phyloP scores from a whole-genome alignment of 768 basidiomycete species.

The Suillus paluster region DNA sequence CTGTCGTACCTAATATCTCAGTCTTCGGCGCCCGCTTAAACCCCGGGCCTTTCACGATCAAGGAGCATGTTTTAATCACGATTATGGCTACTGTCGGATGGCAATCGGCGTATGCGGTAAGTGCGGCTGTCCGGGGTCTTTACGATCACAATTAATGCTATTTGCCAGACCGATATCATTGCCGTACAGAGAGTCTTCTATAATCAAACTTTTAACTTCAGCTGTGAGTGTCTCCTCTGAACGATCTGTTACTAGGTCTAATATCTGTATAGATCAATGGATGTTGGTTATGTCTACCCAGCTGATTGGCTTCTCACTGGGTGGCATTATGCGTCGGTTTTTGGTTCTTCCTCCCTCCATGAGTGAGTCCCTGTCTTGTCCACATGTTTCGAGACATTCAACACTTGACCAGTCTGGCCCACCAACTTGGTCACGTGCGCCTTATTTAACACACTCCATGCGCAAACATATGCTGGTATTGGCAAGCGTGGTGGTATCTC shows the following conservation, averaged over 20 bases:
- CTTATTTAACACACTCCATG: constrained; percentile 29
- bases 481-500: constrained; percentile 24
- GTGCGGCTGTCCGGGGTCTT: constrained; percentile 8
- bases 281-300: constrained; percentile 16
- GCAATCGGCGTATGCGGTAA: not conserved
- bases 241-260: not conserved
- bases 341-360: constrained; percentile 68
- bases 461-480: constrained; percentile 21
- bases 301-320: constrained; percentile 16
- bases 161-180: constrained; percentile 44
- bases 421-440: constrained; percentile 31
- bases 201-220: constrained; percentile 40
- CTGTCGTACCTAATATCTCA: constrained; percentile 46
- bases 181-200: constrained; percentile 53
- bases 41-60: constrained; percentile 56
- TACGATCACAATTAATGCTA: constrained; percentile 14
- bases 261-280: constrained; percentile 11
- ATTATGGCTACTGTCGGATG: constrained; percentile 66
- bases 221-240: constrained; percentile 21
- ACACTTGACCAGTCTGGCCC: constrained; percentile 30
- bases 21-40: constrained; percentile 37
- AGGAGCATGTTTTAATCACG: constrained; percentile 68
- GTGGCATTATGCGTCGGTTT: constrained; percentile 60
- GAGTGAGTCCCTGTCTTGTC: constrained; percentile 56
- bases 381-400: not conserved